These are phyloP conservation scores for Dentipellis sp. DNA, from an alignment of 768 basidiomycete species.

Conservation along the genomic window DNA sequence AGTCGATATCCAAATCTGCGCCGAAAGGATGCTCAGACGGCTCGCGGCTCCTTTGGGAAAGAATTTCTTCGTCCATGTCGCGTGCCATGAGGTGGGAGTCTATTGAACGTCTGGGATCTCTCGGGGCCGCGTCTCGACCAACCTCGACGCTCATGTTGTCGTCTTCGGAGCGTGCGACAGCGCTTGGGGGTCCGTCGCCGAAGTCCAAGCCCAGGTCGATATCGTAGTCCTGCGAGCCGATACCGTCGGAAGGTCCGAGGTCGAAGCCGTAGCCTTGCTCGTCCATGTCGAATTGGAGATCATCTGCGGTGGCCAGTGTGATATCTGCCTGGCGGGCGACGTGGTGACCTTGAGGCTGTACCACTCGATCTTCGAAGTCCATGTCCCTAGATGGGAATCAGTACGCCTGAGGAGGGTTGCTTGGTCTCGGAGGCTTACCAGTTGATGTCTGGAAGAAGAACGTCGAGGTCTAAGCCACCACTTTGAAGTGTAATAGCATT, in stretches of 20 bases:
- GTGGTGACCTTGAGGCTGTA: constrained; percentile 63
- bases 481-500: constrained; percentile 84
- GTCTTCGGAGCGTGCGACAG: constrained; percentile 25
- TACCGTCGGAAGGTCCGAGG: constrained; percentile 70
- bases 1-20: constrained; percentile 41
- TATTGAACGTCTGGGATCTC: constrained; percentile 44
- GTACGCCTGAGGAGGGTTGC: neutral
- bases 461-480: constrained; percentile 69
- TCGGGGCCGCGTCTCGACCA: constrained; percentile 60
- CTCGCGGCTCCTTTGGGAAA: constrained; percentile 59
- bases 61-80: constrained; percentile 48
- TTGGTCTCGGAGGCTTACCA: constrained; percentile 38
- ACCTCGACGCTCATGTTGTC: constrained; percentile 64
- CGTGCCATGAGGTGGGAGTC: constrained; percentile 48
- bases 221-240: constrained; percentile 80
- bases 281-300: constrained; percentile 59
- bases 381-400: constrained; percentile 47
- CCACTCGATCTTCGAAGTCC: constrained; percentile 63
- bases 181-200: constrained; percentile 34
- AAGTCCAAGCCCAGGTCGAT: constrained; percentile 73
- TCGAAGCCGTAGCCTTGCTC: constrained; percentile 59
- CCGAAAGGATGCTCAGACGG: constrained; percentile 60
- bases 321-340: constrained; percentile 84
- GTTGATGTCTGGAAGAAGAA: constrained; percentile 71
- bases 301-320: constrained; percentile 71